Evolutionary conservation across 345 rosid species (phyloP), one percentile per base, ranked within the genome.

Genomic region (Salix brachista): DNA sequence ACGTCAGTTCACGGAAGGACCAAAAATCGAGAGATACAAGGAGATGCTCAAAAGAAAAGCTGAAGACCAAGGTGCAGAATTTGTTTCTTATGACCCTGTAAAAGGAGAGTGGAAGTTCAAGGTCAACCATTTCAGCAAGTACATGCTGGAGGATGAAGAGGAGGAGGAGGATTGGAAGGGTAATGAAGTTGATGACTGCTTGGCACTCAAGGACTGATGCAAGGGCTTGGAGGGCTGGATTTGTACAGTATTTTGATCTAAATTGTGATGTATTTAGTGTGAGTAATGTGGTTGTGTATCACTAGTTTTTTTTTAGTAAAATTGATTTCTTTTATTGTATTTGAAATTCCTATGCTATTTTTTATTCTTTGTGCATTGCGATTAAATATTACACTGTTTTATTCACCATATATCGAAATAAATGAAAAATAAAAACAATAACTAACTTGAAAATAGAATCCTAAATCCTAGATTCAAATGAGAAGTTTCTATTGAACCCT

Each of bases 61-160:
- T 0, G 92, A 83, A 71, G 97, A 96, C 46, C 97, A 96, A 85
- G 99, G 94, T 68, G 97, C 97, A 1, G 85, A 90, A 76, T 94
- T 94, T 71, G 82, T 94, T 75, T 96, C 97, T 5, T 96, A 87
- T 75, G 97, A 96, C 78, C 81, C 96, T 25, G 73, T 85, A 19
- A 88, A 83, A 41, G 99, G 97, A 42, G 97, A 90, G 86, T 96
- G 99, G 99, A 92, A 81, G 86, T 94, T 96, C 76, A 90, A 80
- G 87, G 98, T 94, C 60, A 81, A 83, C 28, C 98, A 92, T 84
- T 96, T 96, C 80, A 96, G 99, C 77, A 77, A 58, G 37, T 90
- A 92, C 87, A 82, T 75, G 85, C 80, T 91, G 39, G 88, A 65
- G 56, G 91, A 90, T 14, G 91, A 85, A 32, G 91, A 80, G 1